Conservation (phyloP, 441 rosid genomes). For the Adansonia grandidieri region DNA sequence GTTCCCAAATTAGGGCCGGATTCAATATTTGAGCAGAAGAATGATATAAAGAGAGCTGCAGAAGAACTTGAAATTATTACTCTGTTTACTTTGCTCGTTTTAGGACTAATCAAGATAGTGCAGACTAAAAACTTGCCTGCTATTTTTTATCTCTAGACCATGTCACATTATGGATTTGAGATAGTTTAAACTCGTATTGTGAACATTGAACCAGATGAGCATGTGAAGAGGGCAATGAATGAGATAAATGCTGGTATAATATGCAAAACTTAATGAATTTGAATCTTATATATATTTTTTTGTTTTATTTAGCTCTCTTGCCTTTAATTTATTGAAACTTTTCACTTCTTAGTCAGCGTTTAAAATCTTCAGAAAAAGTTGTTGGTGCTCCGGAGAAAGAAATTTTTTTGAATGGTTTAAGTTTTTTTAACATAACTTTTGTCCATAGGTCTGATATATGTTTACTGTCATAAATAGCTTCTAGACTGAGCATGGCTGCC, state of each 20-base stretch:
- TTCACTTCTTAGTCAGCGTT: neutral
- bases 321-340: neutral
- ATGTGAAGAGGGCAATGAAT: constrained; percentile 51
- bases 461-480: constrained; percentile 43
- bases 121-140: neutral
- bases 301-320: neutral
- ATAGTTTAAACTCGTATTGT: constrained; percentile 55
- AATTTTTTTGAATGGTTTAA: neutral
- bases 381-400: neutral
- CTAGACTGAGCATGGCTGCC: constrained; percentile 65
- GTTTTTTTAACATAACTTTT: neutral
- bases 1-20: constrained; percentile 65
- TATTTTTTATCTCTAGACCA: constrained; percentile 35
- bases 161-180: constrained; percentile 53
- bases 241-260: constrained; percentile 47
- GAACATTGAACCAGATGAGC: constrained; percentile 52
- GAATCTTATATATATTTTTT: neutral
- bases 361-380: constrained; percentile 1
- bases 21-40: constrained; percentile 67
- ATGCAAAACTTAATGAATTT: neutral
- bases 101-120: neutral
- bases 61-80: constrained; percentile 57
- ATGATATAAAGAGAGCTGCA: constrained; percentile 61
- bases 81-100: neutral
- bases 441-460: neutral